phyloP scores from a whole-genome alignment of 495 filamentous ascomycete genomes.

The Lepidopterella palustris region DNA sequence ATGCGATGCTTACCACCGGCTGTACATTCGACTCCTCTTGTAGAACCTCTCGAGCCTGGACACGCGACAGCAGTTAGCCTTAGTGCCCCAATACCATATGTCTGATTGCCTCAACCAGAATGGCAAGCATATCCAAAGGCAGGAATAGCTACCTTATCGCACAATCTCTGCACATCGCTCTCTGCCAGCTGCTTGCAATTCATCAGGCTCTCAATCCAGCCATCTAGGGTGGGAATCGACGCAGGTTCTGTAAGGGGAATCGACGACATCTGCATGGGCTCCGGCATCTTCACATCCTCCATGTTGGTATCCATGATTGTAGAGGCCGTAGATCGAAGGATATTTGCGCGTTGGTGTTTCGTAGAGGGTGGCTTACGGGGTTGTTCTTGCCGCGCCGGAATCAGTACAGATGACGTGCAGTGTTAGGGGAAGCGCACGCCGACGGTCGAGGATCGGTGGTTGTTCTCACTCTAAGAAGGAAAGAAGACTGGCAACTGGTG shows the following conservation, averaged over 20 bases:
- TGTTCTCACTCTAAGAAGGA: not conserved
- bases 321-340: not conserved
- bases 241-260: conserved; percentile 63
- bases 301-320: conserved; percentile 89
- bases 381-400: conserved; percentile 17
- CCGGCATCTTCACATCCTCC: conserved; percentile 86
- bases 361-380: conserved; percentile 4
- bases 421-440: not conserved
- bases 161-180: conserved; percentile 89
- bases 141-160: conserved; percentile 74
- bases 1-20: conserved; percentile 71
- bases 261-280: conserved; percentile 68
- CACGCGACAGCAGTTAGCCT: conserved; percentile 26
- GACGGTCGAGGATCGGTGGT: not conserved
- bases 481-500: not conserved
- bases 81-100: not conserved
- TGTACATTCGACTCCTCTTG: conserved; percentile 98
- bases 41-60: conserved; percentile 86
- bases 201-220: conserved; percentile 99
- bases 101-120: not conserved
- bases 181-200: conserved; percentile 95
- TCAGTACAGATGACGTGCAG: conserved; percentile 22
- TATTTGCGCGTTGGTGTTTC: conserved; percentile 1
- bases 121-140: not conserved
- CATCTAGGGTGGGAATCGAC: conserved; percentile 86